Percentiles rank a stretch among this genome's conserved stretches.
Evolutionary conservation across 2,329 filamentous ascomycete genomes (phyloP).

Genomic region (Colletotrichum sojae): DNA sequence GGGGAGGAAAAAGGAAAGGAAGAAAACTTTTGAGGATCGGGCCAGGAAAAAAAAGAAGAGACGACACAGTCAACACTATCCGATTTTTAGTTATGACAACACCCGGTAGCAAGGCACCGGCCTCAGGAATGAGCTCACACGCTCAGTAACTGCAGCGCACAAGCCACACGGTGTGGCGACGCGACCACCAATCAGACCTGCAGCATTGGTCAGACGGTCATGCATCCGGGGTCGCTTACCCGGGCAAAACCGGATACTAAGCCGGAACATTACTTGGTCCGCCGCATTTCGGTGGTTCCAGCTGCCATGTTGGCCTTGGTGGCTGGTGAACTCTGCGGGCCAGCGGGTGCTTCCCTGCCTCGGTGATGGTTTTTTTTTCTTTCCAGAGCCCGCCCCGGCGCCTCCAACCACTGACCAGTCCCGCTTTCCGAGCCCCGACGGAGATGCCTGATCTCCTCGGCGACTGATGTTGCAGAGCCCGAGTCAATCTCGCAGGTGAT

Average conservation of each 20-base stretch:
- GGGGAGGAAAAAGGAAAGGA: constrained; percentile 21
- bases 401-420: neutral
- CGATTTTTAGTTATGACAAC: constrained; percentile 60
- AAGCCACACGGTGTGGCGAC: constrained; percentile 52
- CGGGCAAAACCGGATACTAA: constrained; percentile 41
- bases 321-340: constrained; percentile 24
- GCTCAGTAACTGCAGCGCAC: constrained; percentile 21
- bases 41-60: constrained; percentile 46
- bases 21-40: constrained; percentile 44
- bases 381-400: neutral
- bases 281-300: constrained; percentile 32
- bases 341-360: constrained; percentile 20
- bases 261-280: constrained; percentile 37
- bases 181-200: constrained; percentile 54
- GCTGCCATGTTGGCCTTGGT: constrained; percentile 12
- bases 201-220: constrained; percentile 39
- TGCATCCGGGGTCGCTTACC: constrained; percentile 25
- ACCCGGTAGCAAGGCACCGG: constrained; percentile 43
- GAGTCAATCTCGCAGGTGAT: constrained; percentile 21
- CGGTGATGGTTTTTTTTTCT: constrained; percentile 12
- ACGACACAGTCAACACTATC: constrained; percentile 45
- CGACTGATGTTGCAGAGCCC: constrained; percentile 29
- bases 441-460: constrained; percentile 24
- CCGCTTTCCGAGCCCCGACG: constrained; percentile 24
- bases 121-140: constrained; percentile 49